Evolutionary conservation across 352 stramenopile genomes (phyloP), one percentile per base, ranked within the genome.

Genomic region (Phytophthora constricta): DNA sequence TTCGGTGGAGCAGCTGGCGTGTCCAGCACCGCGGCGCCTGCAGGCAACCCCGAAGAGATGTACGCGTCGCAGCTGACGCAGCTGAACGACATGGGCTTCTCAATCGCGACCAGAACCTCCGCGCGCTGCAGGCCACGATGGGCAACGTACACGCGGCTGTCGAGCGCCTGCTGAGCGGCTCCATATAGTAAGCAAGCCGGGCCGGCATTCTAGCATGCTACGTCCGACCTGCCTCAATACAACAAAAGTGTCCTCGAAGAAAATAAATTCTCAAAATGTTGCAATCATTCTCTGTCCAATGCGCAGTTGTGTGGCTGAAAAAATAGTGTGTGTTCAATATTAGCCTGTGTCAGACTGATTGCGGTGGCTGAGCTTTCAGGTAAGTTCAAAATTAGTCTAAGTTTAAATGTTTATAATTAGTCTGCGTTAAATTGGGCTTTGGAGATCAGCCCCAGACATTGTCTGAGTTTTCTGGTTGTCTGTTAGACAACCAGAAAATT

Each of bases 141-240:
- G 92, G 92, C 51, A 97, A 98, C 66, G 90, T 98, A 27, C 90
- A 97, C 62, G 87, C 87, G 3, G 92, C 92, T 4, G 89, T 98
- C 3, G 92, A 98, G 48, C 87, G 90, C 19, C 68, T 98, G 53
- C 76, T 98, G 43, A 91, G 87, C 41, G 88, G 88, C 41, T 62
- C 73, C 48, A 81, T 87, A 63, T 90, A 80, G 63, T 62, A 67
- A 58, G 20, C 23, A 16, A 28, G 25, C 11, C 22, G 14, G 45
- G 8, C 2, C 19, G 34, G 11, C 41, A 47, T 4, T 47, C 7
- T 37, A 37, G 13, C 31, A 11, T 37, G n/a, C n/a, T n/a, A n/a
- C n/a, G n/a, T n/a, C n/a, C n/a, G n/a, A n/a, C 31, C 31, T 13
- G 7, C 31, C 31, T 37, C 7, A 37, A 37, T 37, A 37, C 31